These are phyloP conservation scores for Taphrina deformans DNA, from an alignment of 1,139 yeast species.

Conservation along the genomic window DNA sequence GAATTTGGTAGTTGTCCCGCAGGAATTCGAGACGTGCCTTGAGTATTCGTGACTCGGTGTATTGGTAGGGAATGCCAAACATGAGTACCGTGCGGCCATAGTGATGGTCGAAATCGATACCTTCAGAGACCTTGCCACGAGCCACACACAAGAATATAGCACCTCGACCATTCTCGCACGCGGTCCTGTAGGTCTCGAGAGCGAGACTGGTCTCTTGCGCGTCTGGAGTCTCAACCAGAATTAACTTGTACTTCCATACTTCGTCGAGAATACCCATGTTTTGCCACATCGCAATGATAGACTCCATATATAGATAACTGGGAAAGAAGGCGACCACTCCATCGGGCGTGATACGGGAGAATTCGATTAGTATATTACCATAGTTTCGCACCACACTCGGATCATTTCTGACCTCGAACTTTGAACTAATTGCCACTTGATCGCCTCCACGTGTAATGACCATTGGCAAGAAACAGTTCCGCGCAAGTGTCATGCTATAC, in stretches of 20 bases:
- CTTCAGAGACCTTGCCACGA: constrained; percentile 97
- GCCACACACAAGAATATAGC: constrained; percentile 96
- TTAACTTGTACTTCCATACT: constrained; percentile 95
- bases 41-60: constrained; percentile 91
- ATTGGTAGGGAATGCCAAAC: constrained; percentile 98
- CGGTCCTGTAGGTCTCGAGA: constrained; percentile 89
- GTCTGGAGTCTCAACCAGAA: constrained; percentile 98
- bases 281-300: constrained; percentile 90
- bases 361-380: constrained; percentile 87
- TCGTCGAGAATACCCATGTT: constrained; percentile 96
- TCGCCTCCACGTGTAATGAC: constrained; percentile 96
- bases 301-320: constrained; percentile 93
- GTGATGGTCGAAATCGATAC: constrained; percentile 98
- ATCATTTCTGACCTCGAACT: constrained; percentile 95
- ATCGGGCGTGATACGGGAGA: constrained; percentile 93
- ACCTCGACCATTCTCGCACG: constrained; percentile 96
- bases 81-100: constrained; percentile 95
- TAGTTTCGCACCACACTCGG: constrained; percentile 97
- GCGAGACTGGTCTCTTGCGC: constrained; percentile 97
- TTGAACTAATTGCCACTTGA: constrained; percentile 92
- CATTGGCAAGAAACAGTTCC: constrained; percentile 90
- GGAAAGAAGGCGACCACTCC: constrained; percentile 98
- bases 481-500: constrained; percentile 90
- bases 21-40: constrained; percentile 91
- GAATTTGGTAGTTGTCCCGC: constrained; percentile 86